phyloP scores from a whole-genome alignment of 1,284 basidiomycete species.

The Polyporus tsugae region DNA sequence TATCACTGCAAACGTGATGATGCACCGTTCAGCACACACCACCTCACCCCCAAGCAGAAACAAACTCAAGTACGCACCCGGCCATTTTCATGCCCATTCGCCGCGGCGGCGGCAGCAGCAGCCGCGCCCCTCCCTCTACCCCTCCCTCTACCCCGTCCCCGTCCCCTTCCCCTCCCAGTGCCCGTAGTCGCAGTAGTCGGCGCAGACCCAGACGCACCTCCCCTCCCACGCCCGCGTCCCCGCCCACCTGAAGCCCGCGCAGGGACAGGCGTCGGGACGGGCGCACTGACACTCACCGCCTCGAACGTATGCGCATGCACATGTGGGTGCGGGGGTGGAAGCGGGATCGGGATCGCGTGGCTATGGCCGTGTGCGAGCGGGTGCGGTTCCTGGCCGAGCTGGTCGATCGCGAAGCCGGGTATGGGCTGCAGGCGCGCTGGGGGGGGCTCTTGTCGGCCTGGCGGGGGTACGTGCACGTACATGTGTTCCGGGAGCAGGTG shows the following conservation, averaged over 20 bases:
- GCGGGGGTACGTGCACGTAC: not conserved
- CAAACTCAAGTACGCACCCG: not conserved
- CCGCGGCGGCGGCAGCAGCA: conserved; percentile 16
- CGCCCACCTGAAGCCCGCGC: not conserved
- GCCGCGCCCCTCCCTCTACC: conserved; percentile 13
- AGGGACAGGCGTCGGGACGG: not conserved
- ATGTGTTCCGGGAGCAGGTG: conserved; percentile 1
- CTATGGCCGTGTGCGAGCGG: conserved; percentile 12
- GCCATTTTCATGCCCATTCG: conserved; percentile 24
- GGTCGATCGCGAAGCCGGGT: not conserved
- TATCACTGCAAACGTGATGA: not conserved
- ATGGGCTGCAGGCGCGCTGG: not conserved
- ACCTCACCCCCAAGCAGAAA: not conserved
- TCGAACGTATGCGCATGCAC: conserved; percentile 8
- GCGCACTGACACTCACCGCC: conserved; percentile 7
- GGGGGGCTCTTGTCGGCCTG: not conserved
- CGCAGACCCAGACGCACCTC: not conserved
- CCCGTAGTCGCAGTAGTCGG: conserved; percentile 8
- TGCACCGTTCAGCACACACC: not conserved
- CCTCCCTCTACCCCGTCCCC: conserved; percentile 26
- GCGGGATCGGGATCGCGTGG: conserved; percentile 2
- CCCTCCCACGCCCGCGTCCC: conserved; percentile 11
- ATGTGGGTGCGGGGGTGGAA: conserved; percentile 15
- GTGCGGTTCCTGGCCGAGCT: not conserved
- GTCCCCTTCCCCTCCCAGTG: conserved; percentile 12